Evolutionary conservation across 106 monocot genomes (phyloP), one percentile per base, ranked within the genome.

Genomic region (Dendrobium nobile): DNA sequence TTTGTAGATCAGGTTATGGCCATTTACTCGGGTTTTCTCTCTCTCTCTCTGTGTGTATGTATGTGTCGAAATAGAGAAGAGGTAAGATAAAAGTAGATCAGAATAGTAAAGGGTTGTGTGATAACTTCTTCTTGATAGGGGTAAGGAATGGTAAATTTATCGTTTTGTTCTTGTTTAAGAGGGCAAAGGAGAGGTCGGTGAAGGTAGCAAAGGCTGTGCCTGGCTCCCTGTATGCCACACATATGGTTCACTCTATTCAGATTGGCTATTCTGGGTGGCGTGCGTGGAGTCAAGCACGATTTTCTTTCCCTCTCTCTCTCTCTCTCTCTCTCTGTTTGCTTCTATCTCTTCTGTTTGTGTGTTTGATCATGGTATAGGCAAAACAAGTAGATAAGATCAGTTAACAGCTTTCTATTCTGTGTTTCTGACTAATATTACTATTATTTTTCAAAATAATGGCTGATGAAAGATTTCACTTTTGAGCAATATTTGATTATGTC

Each of bases 151-250:
- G 68, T 31, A n/a, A 4, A n/a, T 61, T 61, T 3, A n/a, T 61
- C 7, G 61, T 4, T 61, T 61, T 22, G 16, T 22, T 61, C 22
- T 22, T 61, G 61, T 22, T 22, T 7, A 22, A 61, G 61, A 61
- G 10, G 51, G 10, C 13, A 45, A 45, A 45, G 8, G 45, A 22
- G 61, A 61, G 61, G 8, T 20, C 7, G 13, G 27, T 70, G 33
- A 70, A 15, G 70, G 27, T 10, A 70, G 42, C 19, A 42, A 74
- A 74, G 74, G 13, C n/a, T 74, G 74, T 74, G 74, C 74, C 74
- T 74, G 74, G 74, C 74, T 74, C 74, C 74, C 74, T 74, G 74
- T 74, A 74, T 74, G 74, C 74, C 74, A 70, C 74, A 74, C 74
- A 44, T 74, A 44, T 74, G 43, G 74, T 28, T 74, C 42, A 42